A percentile compares a stretch with the other conserved stretches of the same genome.
phyloP scores from a whole-genome alignment of 2,329 filamentous ascomycete genomes.

The Colletotrichum chlorophyti region DNA sequence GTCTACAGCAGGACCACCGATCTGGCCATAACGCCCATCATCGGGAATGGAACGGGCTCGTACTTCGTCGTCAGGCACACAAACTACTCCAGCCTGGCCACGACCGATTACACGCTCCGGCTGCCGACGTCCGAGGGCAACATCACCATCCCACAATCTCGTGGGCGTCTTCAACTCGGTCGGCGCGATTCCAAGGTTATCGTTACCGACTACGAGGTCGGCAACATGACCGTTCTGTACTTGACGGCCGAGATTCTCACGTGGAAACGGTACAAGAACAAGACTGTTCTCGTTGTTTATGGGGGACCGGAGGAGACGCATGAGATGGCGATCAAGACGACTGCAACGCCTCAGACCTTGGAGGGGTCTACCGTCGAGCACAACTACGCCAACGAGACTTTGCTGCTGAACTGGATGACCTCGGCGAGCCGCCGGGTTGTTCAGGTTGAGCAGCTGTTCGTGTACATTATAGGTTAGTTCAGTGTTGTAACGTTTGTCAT shows the following conservation, averaged over 20 bases:
- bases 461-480: slow-evolving; percentile 60
- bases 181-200: slow-evolving; percentile 73
- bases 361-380: slow-evolving; percentile 24
- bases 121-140: slow-evolving; percentile 59
- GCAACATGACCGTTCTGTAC: slow-evolving; percentile 66
- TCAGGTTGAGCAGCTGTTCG: slow-evolving; percentile 53
- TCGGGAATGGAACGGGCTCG: slow-evolving; percentile 57
- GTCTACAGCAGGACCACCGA: slow-evolving; percentile 58
- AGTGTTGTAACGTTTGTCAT: fast-evolving
- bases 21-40: slow-evolving; percentile 67
- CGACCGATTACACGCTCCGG: slow-evolving; percentile 68
- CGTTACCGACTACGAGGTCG: slow-evolving; percentile 71
- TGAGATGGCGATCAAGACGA: slow-evolving; percentile 60
- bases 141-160: slow-evolving; percentile 65
- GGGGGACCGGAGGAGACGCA: slow-evolving; percentile 67
- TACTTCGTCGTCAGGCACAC: slow-evolving; percentile 75
- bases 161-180: slow-evolving; percentile 61
- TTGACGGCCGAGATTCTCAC: slow-evolving; percentile 75
- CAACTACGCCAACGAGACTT: slow-evolving; percentile 21
- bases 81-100: slow-evolving; percentile 64
- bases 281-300: slow-evolving; percentile 69
- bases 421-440: slow-evolving; percentile 59
- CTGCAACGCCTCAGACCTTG: slow-evolving; percentile 45
- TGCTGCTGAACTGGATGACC: slow-evolving; percentile 53
- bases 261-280: slow-evolving; percentile 68